Percentiles rank a stretch among this genome's conserved stretches.
phyloP scores from a whole-genome alignment of 2,329 filamentous ascomycete genomes.

The Pseudogymnoascus sp. region DNA sequence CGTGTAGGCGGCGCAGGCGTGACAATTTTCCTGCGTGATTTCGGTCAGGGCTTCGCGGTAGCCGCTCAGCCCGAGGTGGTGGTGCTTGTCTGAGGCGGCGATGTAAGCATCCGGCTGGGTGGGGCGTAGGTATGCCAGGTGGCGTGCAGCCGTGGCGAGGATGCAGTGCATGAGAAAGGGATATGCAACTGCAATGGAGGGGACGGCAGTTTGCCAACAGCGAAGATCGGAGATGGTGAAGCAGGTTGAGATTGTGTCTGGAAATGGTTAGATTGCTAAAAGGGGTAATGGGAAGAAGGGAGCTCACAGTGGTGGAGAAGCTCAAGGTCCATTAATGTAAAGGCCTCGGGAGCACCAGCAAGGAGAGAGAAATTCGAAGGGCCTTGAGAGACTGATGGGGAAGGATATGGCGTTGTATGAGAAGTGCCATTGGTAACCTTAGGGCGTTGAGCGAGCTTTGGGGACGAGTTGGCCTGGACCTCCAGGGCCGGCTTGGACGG shows the following conservation, averaged over 20 bases:
- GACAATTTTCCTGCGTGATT: conserved; percentile 14
- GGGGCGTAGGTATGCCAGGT: conserved; percentile 14
- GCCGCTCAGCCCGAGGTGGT: conserved; percentile 11
- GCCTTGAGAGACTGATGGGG: background rate
- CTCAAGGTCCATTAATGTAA: conserved; percentile 15
- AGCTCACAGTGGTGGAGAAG: conserved; percentile 16
- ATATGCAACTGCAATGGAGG: conserved; percentile 15
- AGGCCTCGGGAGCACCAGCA: background rate
- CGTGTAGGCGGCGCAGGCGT: conserved; percentile 16
- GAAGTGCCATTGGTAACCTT: background rate
- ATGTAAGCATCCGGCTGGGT: conserved; percentile 1
- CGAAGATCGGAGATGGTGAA: conserved; percentile 12
- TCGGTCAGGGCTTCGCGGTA: conserved; percentile 11
- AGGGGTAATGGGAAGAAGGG: background rate
- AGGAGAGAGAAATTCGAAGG: conserved; percentile 9
- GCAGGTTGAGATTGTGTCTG: conserved; percentile 14
- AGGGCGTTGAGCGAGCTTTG: background rate
- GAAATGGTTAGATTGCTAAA: background rate
- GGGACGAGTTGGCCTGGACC: background rate
- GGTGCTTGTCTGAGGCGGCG: conserved; percentile 12
- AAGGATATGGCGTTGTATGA: conserved; percentile 9
- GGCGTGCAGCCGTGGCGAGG: conserved; percentile 17
- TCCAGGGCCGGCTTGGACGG: background rate
- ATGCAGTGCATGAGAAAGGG: conserved; percentile 17
- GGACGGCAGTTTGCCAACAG: conserved; percentile 16